These are phyloP conservation scores for Venturia carpophila DNA, from an alignment of 2,329 filamentous ascomycete genomes.

Conservation along the genomic window DNA sequence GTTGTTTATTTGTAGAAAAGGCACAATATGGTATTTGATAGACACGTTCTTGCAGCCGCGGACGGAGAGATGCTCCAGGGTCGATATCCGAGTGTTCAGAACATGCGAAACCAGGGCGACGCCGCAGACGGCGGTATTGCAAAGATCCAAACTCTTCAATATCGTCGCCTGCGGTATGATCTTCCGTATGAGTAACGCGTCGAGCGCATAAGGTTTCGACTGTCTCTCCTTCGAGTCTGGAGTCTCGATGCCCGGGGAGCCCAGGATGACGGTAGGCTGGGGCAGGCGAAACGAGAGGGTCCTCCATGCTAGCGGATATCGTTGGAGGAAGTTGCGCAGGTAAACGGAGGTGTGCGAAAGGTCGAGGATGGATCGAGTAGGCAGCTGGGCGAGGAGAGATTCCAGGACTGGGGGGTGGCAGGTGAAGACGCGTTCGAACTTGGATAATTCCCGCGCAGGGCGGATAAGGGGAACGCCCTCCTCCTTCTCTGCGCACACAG, in stretches of 20 bases:
- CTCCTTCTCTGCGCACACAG: not conserved
- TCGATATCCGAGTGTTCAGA: slow-evolving; percentile 46
- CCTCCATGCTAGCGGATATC: slow-evolving; percentile 54
- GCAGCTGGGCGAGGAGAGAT: slow-evolving; percentile 49
- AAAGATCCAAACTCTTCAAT: slow-evolving; percentile 50
- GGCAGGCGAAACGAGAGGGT: slow-evolving; percentile 51
- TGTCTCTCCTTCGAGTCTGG: slow-evolving; percentile 38
- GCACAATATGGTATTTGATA: slow-evolving; percentile 56
- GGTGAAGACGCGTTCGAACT: slow-evolving; percentile 49
- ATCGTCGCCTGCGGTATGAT: slow-evolving; percentile 50
- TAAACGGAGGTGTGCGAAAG: slow-evolving; percentile 52
- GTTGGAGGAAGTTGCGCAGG: slow-evolving; percentile 46
- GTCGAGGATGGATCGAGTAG: slow-evolving; percentile 48
- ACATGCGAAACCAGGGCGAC: slow-evolving; percentile 49
- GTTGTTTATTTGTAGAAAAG: slow-evolving; percentile 42
- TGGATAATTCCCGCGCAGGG: slow-evolving; percentile 11
- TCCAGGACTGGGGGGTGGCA: slow-evolving; percentile 51
- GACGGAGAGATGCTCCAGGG: slow-evolving; percentile 52
- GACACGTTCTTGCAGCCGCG: slow-evolving; percentile 58
- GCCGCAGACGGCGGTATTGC: slow-evolving; percentile 54
- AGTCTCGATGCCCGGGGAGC: slow-evolving; percentile 34
- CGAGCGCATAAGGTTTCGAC: slow-evolving; percentile 51
- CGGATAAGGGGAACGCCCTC: not conserved
- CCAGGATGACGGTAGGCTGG: slow-evolving; percentile 31
- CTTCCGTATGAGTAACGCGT: slow-evolving; percentile 49